phyloP scores from a whole-genome alignment of 306 rosid species.

The Vicia villosa region DNA sequence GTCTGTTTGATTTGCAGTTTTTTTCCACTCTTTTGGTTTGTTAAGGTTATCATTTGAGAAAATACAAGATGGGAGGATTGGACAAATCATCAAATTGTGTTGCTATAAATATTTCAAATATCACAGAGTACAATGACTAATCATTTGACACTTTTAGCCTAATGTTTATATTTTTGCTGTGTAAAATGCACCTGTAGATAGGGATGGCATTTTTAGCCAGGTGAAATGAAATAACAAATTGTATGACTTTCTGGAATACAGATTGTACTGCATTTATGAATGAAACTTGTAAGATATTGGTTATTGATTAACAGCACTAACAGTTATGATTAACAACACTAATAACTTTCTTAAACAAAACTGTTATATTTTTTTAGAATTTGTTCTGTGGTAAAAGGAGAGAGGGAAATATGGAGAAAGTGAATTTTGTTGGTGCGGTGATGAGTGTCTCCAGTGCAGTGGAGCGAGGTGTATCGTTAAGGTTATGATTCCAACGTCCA shows the following conservation, averaged over 20 bases:
- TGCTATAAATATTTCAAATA: conserved; percentile 52
- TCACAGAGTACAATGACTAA: conserved; percentile 23
- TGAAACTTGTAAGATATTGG: neutral
- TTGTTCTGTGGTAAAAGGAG: no score
- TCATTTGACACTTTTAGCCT: neutral
- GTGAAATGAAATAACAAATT: neutral
- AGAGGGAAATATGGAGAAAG: no score
- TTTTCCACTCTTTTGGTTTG: conserved; percentile 33
- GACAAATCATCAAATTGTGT: conserved; percentile 32
- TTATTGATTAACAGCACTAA: no score
- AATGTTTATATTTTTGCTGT: neutral
- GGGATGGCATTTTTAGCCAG: neutral
- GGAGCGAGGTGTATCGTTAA: no score
- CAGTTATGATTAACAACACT: no score
- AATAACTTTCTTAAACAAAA: no score
- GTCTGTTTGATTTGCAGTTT: conserved; percentile 29
- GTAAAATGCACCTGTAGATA: conserved; percentile 3
- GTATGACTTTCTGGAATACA: neutral
- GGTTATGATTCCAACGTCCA: no score
- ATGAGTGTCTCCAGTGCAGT: no score
- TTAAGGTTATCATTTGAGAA: conserved; percentile 27
- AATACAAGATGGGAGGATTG: conserved; percentile 24
- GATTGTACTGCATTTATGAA: neutral
- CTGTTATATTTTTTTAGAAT: no score
- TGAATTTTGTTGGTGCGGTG: no score